Evolutionary conservation across 1,284 basidiomycete species (phyloP).

Genomic region (Cutaneotrichosporon cutaneum): DNA sequence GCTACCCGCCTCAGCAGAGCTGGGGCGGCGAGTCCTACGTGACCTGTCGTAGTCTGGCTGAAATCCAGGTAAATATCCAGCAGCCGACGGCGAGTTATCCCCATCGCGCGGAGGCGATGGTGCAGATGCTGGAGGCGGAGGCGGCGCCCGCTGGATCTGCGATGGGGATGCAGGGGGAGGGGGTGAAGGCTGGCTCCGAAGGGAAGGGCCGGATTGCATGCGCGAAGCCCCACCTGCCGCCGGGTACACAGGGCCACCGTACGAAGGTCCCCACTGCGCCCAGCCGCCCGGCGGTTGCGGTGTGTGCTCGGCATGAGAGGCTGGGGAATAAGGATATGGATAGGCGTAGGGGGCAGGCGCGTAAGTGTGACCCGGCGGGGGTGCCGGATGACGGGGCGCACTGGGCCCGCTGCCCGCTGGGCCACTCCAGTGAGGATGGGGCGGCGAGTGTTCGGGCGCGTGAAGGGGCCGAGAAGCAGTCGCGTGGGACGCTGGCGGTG

Average conservation of each 20-base stretch:
- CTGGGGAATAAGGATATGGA: not conserved
- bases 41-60: constrained; percentile 24
- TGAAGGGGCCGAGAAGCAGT: not conserved
- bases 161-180: constrained; percentile 22
- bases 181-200: constrained; percentile 8
- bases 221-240: not conserved
- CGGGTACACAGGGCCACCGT: not conserved
- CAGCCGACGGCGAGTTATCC: constrained; percentile 1
- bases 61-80: constrained; percentile 19
- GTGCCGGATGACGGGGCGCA: not conserved
- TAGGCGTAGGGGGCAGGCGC: not conserved
- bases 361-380: not conserved
- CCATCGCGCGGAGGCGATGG: constrained; percentile 11
- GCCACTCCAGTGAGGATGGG: not conserved
- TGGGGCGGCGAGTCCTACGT: constrained; percentile 11
- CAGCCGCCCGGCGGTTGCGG: constrained; percentile 2
- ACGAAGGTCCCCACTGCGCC: constrained; percentile 9
- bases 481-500: not conserved
- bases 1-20: constrained; percentile 8
- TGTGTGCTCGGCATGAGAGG: not conserved
- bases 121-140: constrained; percentile 19
- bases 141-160: constrained; percentile 17
- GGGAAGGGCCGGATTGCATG: not conserved
- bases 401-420: not conserved
- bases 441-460: constrained; percentile 1